Evolutionary conservation across 257 asterid genomes (phyloP).

Genomic region (Salvia rosmarinus): DNA sequence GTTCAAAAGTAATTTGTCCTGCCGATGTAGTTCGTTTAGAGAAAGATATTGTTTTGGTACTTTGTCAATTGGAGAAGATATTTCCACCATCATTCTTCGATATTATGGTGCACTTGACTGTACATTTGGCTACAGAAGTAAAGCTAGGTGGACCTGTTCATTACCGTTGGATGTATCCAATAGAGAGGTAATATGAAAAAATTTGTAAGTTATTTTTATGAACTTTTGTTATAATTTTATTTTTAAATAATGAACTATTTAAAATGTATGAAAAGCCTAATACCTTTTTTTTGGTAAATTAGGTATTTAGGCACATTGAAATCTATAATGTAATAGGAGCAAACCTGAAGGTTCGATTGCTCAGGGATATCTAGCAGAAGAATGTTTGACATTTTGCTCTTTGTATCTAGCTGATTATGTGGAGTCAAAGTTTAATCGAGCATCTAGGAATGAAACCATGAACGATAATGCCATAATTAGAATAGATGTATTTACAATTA

Average conservation of each 20-base stretch:
- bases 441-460: background rate
- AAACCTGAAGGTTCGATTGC: conserved; percentile 7
- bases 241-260: too few relatives aligned
- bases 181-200: background rate
- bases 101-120: conserved; percentile 6
- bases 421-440: background rate
- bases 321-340: background rate
- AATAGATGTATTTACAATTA: background rate
- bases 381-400: conserved; percentile 17
- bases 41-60: background rate
- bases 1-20: background rate
- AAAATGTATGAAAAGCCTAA: too few relatives aligned
- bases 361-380: conserved; percentile 15
- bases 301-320: background rate
- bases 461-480: background rate
- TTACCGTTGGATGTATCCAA: conserved; percentile 7
- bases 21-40: background rate
- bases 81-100: conserved; percentile 10
- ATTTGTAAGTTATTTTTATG: background rate
- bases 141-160: background rate
- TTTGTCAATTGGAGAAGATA: conserved; percentile 3
- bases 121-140: background rate
- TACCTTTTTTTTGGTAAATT: background rate
- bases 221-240: too few relatives aligned
- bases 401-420: conserved; percentile 16